Conservation (phyloP, 345 rosid species). For the Melaleuca quinquenervia region DNA sequence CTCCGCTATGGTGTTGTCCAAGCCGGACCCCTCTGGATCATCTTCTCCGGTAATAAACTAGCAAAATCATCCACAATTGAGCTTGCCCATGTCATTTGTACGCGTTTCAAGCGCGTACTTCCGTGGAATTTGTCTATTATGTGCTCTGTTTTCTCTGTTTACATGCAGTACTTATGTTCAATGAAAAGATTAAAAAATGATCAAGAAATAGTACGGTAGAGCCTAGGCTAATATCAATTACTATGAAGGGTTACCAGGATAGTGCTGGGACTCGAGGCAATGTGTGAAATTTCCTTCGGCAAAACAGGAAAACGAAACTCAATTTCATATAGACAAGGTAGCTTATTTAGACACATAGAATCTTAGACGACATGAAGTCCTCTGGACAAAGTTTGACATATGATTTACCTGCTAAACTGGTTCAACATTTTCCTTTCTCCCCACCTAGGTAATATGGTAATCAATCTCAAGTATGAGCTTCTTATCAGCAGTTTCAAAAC, state of each 20-base stretch:
- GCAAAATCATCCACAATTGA: neutral
- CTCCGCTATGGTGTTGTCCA: slow-evolving; percentile 12
- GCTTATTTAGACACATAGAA: neutral
- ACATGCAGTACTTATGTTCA: neutral
- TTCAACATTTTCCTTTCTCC: neutral
- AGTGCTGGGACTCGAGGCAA: neutral
- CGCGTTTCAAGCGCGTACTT: too few species aligned
- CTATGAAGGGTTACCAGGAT: neutral
- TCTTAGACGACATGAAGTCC: neutral
- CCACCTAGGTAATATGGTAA: slow-evolving; percentile 5
- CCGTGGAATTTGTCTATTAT: neutral
- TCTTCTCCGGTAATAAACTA: slow-evolving; percentile 1
- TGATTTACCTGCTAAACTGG: neutral
- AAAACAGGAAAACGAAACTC: neutral
- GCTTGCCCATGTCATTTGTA: neutral
- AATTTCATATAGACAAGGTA: neutral
- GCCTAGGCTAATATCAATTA: neutral
- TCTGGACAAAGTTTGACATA: neutral
- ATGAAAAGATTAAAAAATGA: neutral
- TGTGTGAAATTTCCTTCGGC: neutral
- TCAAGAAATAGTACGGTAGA: neutral
- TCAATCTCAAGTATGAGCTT: slow-evolving; percentile 9
- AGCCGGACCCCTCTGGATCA: slow-evolving; percentile 12
- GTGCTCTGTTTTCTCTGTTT: neutral
- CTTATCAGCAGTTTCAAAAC: slow-evolving; percentile 10